Percentiles rank a stretch among this genome's conserved stretches.
Conservation (phyloP, 352 stramenopile genomes). For the Thraustochytrium striatum region DNA sequence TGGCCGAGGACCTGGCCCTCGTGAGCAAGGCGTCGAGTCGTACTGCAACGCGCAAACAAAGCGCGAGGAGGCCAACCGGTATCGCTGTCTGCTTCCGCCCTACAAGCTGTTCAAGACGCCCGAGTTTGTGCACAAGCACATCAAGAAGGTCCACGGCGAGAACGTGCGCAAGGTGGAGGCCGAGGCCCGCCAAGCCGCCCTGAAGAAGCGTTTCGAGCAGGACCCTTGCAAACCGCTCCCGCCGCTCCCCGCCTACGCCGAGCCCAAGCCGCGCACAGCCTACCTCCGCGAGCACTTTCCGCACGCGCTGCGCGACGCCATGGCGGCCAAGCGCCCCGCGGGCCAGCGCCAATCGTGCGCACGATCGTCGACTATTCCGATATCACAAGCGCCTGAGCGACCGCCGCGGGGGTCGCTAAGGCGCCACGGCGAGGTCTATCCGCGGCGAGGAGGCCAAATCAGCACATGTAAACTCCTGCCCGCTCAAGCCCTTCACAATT, state of each 20-base stretch:
- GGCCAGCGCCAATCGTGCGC: slow-evolving; percentile 3
- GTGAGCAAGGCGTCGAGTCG: not conserved
- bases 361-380: slow-evolving; percentile 36
- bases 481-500: too few relatives aligned
- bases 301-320: not conserved
- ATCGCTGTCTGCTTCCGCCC: slow-evolving; percentile 19
- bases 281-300: slow-evolving; percentile 21
- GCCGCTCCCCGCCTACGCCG: slow-evolving; percentile 21
- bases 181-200: not conserved
- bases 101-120: slow-evolving; percentile 25
- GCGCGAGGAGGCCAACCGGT: slow-evolving; percentile 6
- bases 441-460: too few relatives aligned
- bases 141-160: slow-evolving; percentile 14
- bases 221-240: slow-evolving; percentile 20
- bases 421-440: too few relatives aligned
- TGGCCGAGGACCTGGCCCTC: slow-evolving; percentile 9
- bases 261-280: not conserved
- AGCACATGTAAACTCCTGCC: too few relatives aligned
- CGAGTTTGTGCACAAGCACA: slow-evolving; percentile 36
- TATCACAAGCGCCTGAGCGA: too few relatives aligned
- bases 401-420: too few relatives aligned
- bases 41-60: slow-evolving; percentile 27
- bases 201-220: not conserved
- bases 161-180: not conserved
- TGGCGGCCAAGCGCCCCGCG: not conserved